Evolutionary conservation across 78 protist species (phyloP).

Genomic region (Monosiga brevicollis): DNA sequence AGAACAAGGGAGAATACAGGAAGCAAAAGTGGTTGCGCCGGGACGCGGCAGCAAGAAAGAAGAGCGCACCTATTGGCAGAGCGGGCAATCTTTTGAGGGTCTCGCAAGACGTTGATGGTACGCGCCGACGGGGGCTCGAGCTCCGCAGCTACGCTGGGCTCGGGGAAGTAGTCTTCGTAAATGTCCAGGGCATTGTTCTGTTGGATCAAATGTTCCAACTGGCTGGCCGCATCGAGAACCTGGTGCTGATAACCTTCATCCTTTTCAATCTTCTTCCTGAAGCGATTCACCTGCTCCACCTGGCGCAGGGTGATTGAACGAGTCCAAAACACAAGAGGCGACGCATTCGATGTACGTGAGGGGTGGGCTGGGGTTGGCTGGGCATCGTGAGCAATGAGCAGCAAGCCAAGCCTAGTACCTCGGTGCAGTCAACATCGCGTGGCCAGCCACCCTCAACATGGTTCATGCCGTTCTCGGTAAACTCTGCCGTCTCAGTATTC

Average conservation of each 20-base stretch:
- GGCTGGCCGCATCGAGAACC: too few species aligned
- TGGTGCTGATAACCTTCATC: constrained; percentile 34
- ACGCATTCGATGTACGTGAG: too few species aligned
- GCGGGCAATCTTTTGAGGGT: constrained; percentile 40
- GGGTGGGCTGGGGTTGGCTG: too few species aligned
- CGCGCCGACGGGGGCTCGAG: constrained; percentile 56
- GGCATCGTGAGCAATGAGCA: too few species aligned
- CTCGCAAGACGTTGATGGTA: constrained; percentile 55
- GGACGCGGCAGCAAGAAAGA: too few species aligned
- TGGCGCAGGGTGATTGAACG: too few species aligned
- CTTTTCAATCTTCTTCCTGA: constrained; percentile 37
- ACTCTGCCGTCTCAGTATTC: constrained; percentile 39
- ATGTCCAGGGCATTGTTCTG: constrained; percentile 67
- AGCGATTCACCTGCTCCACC: constrained; percentile 26
- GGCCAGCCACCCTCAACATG: constrained; percentile 83
- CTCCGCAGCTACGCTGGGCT: constrained; percentile 15
- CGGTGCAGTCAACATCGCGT: constrained; percentile 32
- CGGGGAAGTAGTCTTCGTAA: constrained; percentile 48
- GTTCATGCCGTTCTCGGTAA: constrained; percentile 8
- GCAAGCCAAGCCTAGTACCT: too few species aligned
- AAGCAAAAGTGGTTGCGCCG: too few species aligned
- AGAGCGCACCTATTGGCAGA: too few species aligned
- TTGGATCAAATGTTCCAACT: constrained; percentile 16
- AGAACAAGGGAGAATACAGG: too few species aligned
- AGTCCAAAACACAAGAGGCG: too few species aligned